Evolutionary conservation across 148 eudicot species (phyloP).

Genomic region (Cornus kousa): DNA sequence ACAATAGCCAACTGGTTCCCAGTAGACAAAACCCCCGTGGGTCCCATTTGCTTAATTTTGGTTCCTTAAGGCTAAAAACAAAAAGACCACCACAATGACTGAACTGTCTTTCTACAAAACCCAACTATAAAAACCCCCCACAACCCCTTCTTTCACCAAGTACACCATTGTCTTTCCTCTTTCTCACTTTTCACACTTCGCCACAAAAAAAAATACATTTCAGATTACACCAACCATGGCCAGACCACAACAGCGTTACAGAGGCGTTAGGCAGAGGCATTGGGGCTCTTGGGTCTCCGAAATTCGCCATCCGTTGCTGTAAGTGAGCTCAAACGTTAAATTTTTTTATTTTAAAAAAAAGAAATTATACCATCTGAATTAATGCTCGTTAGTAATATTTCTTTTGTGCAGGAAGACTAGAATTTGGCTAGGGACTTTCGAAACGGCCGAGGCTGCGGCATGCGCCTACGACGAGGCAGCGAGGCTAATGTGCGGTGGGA

Average conservation of each 20-base stretch:
- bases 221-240: constrained; percentile 36
- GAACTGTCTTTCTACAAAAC: background rate
- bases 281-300: constrained; percentile 97
- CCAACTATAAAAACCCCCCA: constrained; percentile 21
- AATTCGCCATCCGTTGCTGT: constrained; percentile 79
- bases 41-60: background rate
- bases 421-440: constrained; percentile 80
- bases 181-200: constrained; percentile 15
- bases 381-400: no score
- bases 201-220: constrained; percentile 3
- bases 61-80: no score
- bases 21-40: background rate
- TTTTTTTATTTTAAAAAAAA: no score
- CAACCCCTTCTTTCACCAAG: background rate
- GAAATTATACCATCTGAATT: no score
- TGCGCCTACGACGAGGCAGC: constrained; percentile 84
- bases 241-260: constrained; percentile 65
- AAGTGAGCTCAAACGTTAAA: constrained; percentile 18
- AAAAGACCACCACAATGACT: background rate
- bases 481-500: constrained; percentile 71
- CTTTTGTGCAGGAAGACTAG: constrained; percentile 60
- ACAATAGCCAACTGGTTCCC: constrained; percentile 13
- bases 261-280: constrained; percentile 83
- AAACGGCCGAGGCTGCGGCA: constrained; percentile 85
- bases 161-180: background rate